Evolutionary conservation across 805 yeast species (phyloP).

Genomic region (Brettanomyces bruxellensis): DNA sequence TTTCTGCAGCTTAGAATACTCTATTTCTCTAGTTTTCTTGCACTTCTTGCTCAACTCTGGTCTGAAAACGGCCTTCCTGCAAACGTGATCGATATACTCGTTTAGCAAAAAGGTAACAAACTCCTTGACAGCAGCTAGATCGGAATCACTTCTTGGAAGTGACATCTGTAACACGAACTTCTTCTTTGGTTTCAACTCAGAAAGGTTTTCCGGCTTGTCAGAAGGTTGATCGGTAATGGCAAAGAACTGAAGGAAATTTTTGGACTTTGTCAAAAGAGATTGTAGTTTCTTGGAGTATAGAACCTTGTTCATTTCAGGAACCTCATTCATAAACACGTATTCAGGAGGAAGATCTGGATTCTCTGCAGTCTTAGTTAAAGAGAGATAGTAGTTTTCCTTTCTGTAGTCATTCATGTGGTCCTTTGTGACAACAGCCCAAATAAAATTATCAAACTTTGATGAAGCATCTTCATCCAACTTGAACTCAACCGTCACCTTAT

Average conservation of each 20-base stretch:
- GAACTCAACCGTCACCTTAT: constrained; percentile 55
- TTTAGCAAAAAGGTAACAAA: constrained; percentile 50
- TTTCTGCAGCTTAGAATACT: constrained; percentile 61
- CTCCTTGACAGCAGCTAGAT: constrained; percentile 44
- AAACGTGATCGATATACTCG: constrained; percentile 24
- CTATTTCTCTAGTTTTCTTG: constrained; percentile 67
- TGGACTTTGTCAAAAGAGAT: constrained; percentile 29
- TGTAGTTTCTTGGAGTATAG: constrained; percentile 45
- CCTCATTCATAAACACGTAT: constrained; percentile 85
- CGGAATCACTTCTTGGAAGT: constrained; percentile 40
- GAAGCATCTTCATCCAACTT: constrained; percentile 36
- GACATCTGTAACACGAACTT: constrained; percentile 47
- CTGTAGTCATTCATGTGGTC: constrained; percentile 70
- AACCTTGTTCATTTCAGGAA: constrained; percentile 66
- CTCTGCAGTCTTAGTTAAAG: constrained; percentile 77
- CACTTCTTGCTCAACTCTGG: constrained; percentile 72
- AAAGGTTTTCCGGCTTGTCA: constrained; percentile 56
- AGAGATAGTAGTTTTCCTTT: constrained; percentile 68
- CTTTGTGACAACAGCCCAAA: constrained; percentile 81
- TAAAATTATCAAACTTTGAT: constrained; percentile 53
- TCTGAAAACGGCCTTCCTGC: constrained; percentile 44
- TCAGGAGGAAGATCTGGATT: constrained; percentile 59
- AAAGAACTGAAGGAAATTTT: constrained; percentile 48
- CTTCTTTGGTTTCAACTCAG: constrained; percentile 46
- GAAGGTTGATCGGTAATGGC: constrained; percentile 79